These are phyloP conservation scores for Tritrichomonas foetus DNA, from an alignment of 208 protist genomes.

Conservation along the genomic window DNA sequence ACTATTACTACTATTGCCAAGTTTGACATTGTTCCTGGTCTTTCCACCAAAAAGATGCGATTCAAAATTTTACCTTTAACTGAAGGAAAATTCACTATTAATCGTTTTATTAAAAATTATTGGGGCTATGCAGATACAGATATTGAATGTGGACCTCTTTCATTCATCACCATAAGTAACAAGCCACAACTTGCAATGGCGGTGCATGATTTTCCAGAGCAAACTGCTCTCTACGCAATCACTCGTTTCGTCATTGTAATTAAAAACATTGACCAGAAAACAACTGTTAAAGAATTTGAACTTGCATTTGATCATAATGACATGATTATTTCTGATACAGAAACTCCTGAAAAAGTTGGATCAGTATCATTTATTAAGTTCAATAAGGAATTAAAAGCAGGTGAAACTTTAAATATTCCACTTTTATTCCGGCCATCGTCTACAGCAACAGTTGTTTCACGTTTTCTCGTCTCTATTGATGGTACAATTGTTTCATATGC, in stretches of 20 bases:
- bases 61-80: neutral
- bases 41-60: neutral
- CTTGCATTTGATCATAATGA: neutral
- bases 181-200: neutral
- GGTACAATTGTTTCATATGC: no score
- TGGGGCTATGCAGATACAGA: constrained; percentile 1
- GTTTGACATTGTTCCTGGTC: no score
- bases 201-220: neutral
- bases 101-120: neutral
- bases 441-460: no score
- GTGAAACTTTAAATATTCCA: no score
- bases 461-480: no score
- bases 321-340: neutral
- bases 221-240: neutral
- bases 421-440: no score
- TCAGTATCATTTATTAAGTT: neutral
- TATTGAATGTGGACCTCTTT: neutral
- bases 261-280: neutral
- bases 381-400: neutral
- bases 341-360: neutral
- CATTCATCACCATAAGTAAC: neutral
- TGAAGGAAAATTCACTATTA: neutral
- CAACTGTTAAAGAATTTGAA: neutral
- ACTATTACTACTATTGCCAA: no score
- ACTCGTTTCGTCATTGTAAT: neutral